Base-by-base conservation (phyloP, 139 green algal genomes). In the Chlamydomonas sp. region DNA sequence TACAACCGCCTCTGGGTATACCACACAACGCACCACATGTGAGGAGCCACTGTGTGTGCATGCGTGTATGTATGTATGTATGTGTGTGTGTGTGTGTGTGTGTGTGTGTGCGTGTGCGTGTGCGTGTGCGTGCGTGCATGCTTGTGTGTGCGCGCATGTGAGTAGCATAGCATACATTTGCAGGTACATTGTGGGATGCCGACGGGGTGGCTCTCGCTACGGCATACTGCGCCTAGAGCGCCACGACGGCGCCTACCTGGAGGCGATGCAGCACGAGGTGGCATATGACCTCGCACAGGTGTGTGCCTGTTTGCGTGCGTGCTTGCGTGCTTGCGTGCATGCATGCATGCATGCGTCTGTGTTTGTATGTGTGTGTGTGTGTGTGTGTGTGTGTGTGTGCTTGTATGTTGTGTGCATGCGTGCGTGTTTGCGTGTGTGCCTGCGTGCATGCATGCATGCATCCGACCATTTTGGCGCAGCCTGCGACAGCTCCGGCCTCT, bases 1-100 rank as follows among this genome's bases (percentile, higher is more conserved):
- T 68, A 47, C 60, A 47, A 47, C 34, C 31, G 60, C 10, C 31
- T 68, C 8, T 68, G 60, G 30, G 10, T 68, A 30, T 68, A 68
- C 26, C 34, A 68, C 60, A 68, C 31, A 10, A 68, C 26, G 10
- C 34, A 68, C 34, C 30, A 47, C 60, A 68, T 68, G n/a, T n/a
- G n/a, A n/a, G n/a, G n/a, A n/a, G n/a, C n/a, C n/a, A n/a, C n/a
- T n/a, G 43, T 54, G 20, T 54, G 20, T 54, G 20, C 16, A 26
- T 26, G 43, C 43, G 20, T 54, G 20, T 54, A 54, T 54, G 20
- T 54, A 54, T 54, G 20, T 54, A 54, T 54, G 20, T 54, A 54
- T 54, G 20, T 54, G 13, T 26, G 43, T 20, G 20, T 54, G 43
- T 54, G 20, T 54, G 20, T 54, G 43, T 20, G 20, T 54, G 16